Conservation (phyloP, 2,329 filamentous ascomycete species). For the Penicillium polonicum region DNA sequence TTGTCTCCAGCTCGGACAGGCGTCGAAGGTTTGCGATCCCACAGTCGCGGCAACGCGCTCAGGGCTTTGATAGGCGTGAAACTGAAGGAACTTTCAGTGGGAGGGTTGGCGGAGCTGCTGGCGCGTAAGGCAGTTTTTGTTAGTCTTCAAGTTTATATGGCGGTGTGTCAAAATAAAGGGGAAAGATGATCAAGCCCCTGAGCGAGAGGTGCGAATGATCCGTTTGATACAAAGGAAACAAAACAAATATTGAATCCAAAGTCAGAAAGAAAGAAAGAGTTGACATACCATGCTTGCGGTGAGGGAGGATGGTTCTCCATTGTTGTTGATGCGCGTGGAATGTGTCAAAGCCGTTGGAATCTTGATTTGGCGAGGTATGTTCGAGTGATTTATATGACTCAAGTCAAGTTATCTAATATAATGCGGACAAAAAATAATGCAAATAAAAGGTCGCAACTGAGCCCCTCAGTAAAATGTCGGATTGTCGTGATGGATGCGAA, state of each 20-base stretch:
- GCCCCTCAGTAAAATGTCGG: neutral
- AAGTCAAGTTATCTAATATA: neutral
- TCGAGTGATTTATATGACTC: neutral
- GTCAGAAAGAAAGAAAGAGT: neutral
- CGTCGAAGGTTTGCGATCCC: constrained; percentile 48
- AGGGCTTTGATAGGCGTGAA: constrained; percentile 44
- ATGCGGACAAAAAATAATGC: neutral
- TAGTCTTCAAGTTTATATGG: constrained; percentile 9
- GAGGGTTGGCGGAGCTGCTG: constrained; percentile 12
- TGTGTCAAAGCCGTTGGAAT: constrained; percentile 25
- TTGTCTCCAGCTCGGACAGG: constrained; percentile 41
- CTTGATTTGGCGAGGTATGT: neutral
- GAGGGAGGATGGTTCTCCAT: constrained; percentile 21
- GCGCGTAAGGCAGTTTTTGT: constrained; percentile 6
- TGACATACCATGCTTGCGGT: constrained; percentile 21
- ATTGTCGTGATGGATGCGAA: constrained; percentile 7
- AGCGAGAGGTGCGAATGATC: neutral
- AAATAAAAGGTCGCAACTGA: neutral
- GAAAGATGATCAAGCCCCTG: constrained; percentile 5
- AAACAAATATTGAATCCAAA: neutral
- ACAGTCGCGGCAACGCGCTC: constrained; percentile 39
- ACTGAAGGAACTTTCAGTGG: constrained; percentile 31
- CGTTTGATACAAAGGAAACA: neutral
- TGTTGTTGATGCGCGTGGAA: constrained; percentile 26
- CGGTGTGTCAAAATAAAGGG: constrained; percentile 3